Evolutionary conservation across 345 rosid species (phyloP), one percentile per base, ranked within the genome.

Genomic region (Moricandia arvensis): DNA sequence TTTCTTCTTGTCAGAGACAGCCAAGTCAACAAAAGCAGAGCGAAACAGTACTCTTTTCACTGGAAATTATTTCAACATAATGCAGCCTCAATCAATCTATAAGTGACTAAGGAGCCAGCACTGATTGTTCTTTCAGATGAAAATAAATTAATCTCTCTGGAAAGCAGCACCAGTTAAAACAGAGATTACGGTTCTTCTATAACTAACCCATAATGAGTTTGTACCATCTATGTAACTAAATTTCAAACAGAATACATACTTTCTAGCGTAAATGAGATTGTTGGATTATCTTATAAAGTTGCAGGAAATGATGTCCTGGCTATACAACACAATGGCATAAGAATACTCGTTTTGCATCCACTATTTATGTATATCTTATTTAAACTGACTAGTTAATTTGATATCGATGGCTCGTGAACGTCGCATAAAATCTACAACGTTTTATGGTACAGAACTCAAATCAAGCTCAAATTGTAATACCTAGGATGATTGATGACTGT

Each of bases 1-100:
- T 64, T 70, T 63, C 71, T 63, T 70, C 66, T 70, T 77, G 80
- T 77, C 71, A 27, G 72, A 45, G 67, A 69, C 72, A 62, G 66
- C 72, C 71, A 77, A 63, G 70, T 76, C 80, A 64, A 70, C 71
- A 66, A 66, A 66, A 27, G 58, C 37, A 60, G 10, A 60, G 68
- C 68, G 15, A 65, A 65, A 30, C 37, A 60, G 15, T 68, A 68
- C 62, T 30, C 63, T 69, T 54, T 69, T 38, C 24, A 3, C 60
- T 62, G 18, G 30, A 62, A 12, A 62, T 62, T 63, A 69, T 62
- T 54, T 62, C 17, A 53, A 33, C 35, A 70, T 41, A 31, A 41
- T 53, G 80, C 59, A 63, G 7, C 58, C 8, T 63, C 80, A 55
- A 41, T 69, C 59, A 61, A 57, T 62, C 43, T 7, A n/a, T 45